A percentile compares a stretch with the other conserved stretches of the same genome.
Conservation (phyloP, 345 rosid species). For the Eutrema japonicum region DNA sequence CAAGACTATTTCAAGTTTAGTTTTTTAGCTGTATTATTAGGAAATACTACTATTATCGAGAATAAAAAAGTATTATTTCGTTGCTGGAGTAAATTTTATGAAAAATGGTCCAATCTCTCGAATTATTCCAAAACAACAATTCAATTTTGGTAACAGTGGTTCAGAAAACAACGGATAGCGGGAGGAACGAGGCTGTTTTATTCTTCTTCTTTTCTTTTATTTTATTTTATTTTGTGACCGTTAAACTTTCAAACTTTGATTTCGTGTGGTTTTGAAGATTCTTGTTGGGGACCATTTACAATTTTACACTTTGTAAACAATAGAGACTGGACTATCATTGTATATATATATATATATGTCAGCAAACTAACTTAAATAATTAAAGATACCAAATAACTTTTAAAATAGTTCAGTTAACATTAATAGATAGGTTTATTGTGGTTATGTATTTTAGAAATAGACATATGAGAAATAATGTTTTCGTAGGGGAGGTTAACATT, state of each 20-base stretch:
- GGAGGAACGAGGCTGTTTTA: conserved; percentile 23
- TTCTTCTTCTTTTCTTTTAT: not conserved
- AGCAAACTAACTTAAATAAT: not conserved
- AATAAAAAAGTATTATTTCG: too few species aligned
- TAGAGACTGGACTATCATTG: not conserved
- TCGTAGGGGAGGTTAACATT: too few species aligned
- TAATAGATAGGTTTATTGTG: too few species aligned
- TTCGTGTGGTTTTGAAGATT: conserved; percentile 35
- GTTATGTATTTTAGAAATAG: too few species aligned
- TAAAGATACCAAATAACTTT: too few species aligned
- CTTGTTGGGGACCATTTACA: conserved; percentile 40
- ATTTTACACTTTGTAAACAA: not conserved
- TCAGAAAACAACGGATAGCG: conserved; percentile 28
- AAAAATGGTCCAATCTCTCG: not conserved
- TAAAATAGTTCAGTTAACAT: too few species aligned
- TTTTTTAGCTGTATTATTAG: too few species aligned
- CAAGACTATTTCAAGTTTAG: too few species aligned
- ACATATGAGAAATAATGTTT: too few species aligned
- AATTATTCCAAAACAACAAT: not conserved
- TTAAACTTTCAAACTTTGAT: conserved; percentile 43
- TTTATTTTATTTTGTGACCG: conserved; percentile 30
- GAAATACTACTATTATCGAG: too few species aligned
- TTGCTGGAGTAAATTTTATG: too few species aligned
- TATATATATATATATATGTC: not conserved
- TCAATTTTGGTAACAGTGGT: not conserved